Evolutionary conservation across 140 eudicot species (phyloP).

Genomic region (Erigeron philadelphicus): DNA sequence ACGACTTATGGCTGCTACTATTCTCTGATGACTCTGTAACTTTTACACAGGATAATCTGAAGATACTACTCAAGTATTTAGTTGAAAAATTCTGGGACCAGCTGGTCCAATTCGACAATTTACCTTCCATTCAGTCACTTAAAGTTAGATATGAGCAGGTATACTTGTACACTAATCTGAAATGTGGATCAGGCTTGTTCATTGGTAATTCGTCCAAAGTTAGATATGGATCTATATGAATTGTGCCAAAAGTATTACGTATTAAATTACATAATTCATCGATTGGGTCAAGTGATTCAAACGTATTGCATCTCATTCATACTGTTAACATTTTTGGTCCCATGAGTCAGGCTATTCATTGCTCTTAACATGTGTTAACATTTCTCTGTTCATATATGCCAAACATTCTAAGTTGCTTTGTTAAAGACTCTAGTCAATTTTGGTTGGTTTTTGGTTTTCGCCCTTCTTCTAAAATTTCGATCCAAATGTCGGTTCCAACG

Average conservation of each 20-base stretch:
- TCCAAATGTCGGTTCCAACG: no score
- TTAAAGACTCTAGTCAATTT: no score
- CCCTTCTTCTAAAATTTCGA: no score
- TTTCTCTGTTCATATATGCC: no score
- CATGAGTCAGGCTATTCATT: no score
- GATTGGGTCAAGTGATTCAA: neutral
- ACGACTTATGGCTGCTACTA: neutral
- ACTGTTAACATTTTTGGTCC: no score
- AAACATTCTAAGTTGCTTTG: no score
- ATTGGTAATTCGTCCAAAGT: neutral
- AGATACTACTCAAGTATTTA: slow-evolving; percentile 58
- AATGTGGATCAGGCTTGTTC: neutral
- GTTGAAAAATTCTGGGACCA: slow-evolving; percentile 75
- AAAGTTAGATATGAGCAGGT: slow-evolving; percentile 82
- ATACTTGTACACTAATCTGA: neutral
- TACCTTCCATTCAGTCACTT: slow-evolving; percentile 59
- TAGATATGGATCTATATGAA: neutral
- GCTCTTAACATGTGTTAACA: no score
- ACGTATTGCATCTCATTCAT: no score
- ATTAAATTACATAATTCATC: neutral
- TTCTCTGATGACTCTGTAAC: neutral
- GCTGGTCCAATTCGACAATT: slow-evolving; percentile 57
- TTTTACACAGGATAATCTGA: slow-evolving; percentile 65
- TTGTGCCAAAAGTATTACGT: neutral
- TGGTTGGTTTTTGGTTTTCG: no score